Evolutionary conservation across 2,329 filamentous ascomycete genomes (phyloP).

Genomic region (Ceratocystis variospora): DNA sequence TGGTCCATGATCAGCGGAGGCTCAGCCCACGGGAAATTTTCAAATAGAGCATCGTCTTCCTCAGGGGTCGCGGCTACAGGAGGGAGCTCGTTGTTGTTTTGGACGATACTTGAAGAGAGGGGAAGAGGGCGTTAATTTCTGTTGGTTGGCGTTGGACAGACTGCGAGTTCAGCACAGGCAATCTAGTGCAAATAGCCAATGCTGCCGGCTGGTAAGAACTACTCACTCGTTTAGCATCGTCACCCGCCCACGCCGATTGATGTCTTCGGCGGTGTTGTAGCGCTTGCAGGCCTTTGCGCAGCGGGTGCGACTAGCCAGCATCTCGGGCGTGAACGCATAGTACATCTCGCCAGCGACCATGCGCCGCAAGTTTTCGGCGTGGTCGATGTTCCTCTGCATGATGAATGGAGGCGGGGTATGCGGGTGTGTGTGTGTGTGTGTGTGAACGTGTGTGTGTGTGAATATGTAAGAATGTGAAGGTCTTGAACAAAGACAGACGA

Average conservation of each 20-base stretch:
- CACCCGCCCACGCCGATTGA: slow-evolving; percentile 46
- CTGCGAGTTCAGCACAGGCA: not conserved
- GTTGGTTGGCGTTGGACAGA: not conserved
- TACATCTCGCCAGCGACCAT: slow-evolving; percentile 61
- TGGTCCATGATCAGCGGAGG: slow-evolving; percentile 61
- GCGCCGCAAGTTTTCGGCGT: slow-evolving; percentile 22
- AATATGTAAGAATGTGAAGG: not conserved
- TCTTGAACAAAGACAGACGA: not conserved
- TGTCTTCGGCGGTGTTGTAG: slow-evolving; percentile 49
- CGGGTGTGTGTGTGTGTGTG: not conserved
- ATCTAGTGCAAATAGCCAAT: too few relatives aligned
- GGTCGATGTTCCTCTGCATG: slow-evolving; percentile 10
- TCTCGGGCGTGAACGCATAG: slow-evolving; percentile 55
- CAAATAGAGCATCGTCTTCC: slow-evolving; percentile 52
- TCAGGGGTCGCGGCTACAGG: slow-evolving; percentile 34
- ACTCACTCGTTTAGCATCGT: slow-evolving; percentile 61
- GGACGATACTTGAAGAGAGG: slow-evolving; percentile 36
- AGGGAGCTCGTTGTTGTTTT: slow-evolving; percentile 47
- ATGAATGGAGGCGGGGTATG: not conserved
- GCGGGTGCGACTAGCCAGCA: slow-evolving; percentile 48
- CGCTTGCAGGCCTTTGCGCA: slow-evolving; percentile 46
- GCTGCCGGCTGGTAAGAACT: too few relatives aligned
- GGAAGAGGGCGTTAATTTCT: not conserved
- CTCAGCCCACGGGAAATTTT: slow-evolving; percentile 54
- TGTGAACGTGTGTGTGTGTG: not conserved